Percentiles rank a stretch among this genome's conserved stretches.
Conservation (phyloP, 2,329 filamentous ascomycete genomes). For the Colletotrichum siamense region DNA sequence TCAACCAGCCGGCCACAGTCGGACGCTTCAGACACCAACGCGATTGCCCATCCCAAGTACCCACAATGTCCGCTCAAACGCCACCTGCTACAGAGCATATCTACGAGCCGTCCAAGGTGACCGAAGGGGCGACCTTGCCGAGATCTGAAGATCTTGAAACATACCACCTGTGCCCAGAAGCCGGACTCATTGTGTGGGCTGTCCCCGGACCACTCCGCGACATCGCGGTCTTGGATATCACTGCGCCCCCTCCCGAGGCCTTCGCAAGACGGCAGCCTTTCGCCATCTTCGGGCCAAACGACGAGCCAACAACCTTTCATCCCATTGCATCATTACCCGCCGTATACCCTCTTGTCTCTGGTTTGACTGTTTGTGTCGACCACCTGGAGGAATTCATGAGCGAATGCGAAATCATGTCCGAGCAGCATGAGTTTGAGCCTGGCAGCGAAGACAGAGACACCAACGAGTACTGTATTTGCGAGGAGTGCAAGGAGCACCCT, state of each 20-base stretch:
- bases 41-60: not conserved
- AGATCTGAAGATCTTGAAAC: slow-evolving; percentile 3
- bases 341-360: slow-evolving; percentile 1
- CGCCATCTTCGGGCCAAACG: not conserved
- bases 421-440: not conserved
- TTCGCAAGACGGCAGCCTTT: not conserved
- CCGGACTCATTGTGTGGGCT: not conserved
- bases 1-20: not conserved
- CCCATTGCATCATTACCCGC: not conserved
- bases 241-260: not conserved
- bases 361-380: slow-evolving; percentile 1
- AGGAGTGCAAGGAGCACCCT: slow-evolving; percentile 1
- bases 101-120: not conserved
- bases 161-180: not conserved
- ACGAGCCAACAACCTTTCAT: not conserved
- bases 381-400: slow-evolving; percentile 1
- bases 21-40: not conserved
- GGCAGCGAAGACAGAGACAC: not conserved
- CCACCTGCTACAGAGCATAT: not conserved
- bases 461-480: not conserved
- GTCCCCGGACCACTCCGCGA: not conserved
- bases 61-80: not conserved
- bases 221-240: slow-evolving; percentile 1
- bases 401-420: not conserved
- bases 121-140: not conserved